Conservation (phyloP, 2,329 filamentous ascomycete genomes). For the Fusarium sp. region DNA sequence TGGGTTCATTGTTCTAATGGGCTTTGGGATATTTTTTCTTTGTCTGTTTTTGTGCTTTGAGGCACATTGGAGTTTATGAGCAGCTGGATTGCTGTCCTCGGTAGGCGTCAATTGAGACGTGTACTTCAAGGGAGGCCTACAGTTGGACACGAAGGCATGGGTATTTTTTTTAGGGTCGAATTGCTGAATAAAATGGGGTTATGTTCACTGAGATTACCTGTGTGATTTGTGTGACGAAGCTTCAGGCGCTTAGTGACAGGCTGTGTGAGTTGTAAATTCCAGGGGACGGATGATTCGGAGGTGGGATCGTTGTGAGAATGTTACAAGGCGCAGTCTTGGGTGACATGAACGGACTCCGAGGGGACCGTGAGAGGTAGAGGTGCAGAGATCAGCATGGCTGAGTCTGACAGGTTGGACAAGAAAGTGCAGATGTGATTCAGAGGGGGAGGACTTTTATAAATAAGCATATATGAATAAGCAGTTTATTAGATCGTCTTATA, state of each 20-base stretch:
- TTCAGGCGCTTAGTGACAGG: neutral
- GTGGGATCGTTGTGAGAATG: neutral
- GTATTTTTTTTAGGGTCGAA: conserved; percentile 19
- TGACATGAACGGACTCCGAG: neutral
- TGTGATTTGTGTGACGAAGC: neutral
- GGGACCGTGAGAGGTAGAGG: neutral
- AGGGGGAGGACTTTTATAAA: too few species aligned
- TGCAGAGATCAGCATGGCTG: neutral
- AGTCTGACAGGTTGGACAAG: neutral
- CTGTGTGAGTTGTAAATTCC: neutral
- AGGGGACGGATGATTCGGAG: conserved; percentile 8
- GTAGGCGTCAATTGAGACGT: conserved; percentile 24
- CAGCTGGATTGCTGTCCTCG: conserved; percentile 33
- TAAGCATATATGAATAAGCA: neutral
- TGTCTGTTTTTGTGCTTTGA: conserved; percentile 9
- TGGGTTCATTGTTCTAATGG: conserved; percentile 37
- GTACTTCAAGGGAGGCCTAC: conserved; percentile 21
- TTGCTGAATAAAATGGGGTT: conserved; percentile 25
- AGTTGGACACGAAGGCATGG: conserved; percentile 38
- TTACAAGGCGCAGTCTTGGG: conserved; percentile 15
- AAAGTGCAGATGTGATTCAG: neutral
- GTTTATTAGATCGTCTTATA: neutral
- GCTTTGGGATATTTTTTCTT: conserved; percentile 15
- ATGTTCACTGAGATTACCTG: conserved; percentile 15
- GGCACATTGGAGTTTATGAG: conserved; percentile 34